Percentiles rank a stretch among this genome's conserved stretches.
phyloP scores from a whole-genome alignment of 1,284 basidiomycete genomes.

The Inonotus hispidus region DNA sequence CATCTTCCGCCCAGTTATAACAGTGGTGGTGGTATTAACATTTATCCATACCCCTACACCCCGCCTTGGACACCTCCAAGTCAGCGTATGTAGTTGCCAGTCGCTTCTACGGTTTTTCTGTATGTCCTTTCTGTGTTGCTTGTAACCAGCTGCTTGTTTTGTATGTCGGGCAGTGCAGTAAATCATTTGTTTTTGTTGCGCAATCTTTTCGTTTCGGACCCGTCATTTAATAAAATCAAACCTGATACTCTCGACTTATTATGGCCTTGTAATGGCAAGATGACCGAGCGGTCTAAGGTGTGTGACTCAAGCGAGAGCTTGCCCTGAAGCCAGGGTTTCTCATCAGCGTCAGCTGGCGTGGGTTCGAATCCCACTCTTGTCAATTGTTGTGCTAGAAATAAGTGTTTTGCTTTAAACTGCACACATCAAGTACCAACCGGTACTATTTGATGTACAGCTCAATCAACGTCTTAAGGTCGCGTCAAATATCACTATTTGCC shows the following conservation, averaged over 20 bases:
- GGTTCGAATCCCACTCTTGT: conserved; percentile 21
- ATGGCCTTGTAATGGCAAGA: conserved; percentile 15
- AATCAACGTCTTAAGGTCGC: too few relatives aligned
- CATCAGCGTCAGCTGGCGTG: conserved; percentile 19
- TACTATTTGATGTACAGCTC: too few relatives aligned
- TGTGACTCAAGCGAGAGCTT: conserved; percentile 19
- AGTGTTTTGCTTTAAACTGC: background rate
- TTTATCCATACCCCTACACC: conserved; percentile 5
- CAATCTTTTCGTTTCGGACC: too few relatives aligned
- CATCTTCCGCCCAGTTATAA: conserved; percentile 3
- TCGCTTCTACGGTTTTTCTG: background rate
- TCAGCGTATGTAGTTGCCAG: background rate
- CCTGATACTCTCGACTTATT: background rate
- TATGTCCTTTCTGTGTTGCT: background rate
- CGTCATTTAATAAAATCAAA: too few relatives aligned
- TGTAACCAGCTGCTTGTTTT: background rate
- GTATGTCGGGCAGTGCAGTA: too few relatives aligned
- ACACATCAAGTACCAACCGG: background rate
- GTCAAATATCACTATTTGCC: too few relatives aligned
- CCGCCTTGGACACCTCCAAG: conserved; percentile 1
- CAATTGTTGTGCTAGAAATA: conserved; percentile 4
- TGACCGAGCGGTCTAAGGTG: conserved; percentile 19
- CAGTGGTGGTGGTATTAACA: background rate
- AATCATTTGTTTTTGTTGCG: too few relatives aligned
- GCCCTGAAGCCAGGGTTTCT: conserved; percentile 12